phyloP scores from a whole-genome alignment of 305 asterid species.

The Solanum hybrid region DNA sequence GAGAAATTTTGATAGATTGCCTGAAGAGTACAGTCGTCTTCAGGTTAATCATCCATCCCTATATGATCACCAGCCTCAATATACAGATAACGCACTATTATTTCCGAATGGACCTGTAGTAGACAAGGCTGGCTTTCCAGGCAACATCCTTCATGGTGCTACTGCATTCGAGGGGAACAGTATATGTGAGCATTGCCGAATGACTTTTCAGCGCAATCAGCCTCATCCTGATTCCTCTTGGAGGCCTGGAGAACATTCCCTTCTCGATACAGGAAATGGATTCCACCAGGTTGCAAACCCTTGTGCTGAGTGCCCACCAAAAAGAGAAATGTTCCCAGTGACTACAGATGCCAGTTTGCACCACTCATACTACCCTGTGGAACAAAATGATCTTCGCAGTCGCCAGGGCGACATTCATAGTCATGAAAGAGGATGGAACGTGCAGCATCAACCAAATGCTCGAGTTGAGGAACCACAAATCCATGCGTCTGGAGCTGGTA shows the following conservation, averaged over 20 bases:
- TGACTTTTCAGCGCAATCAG: conserved; percentile 56
- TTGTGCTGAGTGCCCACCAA: conserved; percentile 63
- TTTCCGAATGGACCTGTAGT: conserved; percentile 38
- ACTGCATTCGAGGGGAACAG: conserved; percentile 53
- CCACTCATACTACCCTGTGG: conserved; percentile 49
- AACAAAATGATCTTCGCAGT: conserved; percentile 50
- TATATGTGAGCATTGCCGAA: conserved; percentile 50
- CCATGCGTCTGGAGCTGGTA: conserved; percentile 47
- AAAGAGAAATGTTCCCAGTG: conserved; percentile 48
- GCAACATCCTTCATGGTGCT: conserved; percentile 58
- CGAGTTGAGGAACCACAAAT: conserved; percentile 55
- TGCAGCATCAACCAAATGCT: conserved; percentile 51
- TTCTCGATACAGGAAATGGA: conserved; percentile 55
- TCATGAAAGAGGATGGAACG: conserved; percentile 66
- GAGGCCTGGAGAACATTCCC: conserved; percentile 55
- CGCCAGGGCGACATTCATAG: conserved; percentile 38
- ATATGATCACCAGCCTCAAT: conserved; percentile 59
- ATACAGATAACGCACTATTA: conserved; percentile 41
- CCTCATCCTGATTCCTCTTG: conserved; percentile 43
- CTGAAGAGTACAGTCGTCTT: conserved; percentile 55
- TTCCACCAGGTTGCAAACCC: conserved; percentile 47
- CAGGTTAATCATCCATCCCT: conserved; percentile 34
- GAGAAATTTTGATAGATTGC: conserved; percentile 36
- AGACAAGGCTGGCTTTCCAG: conserved; percentile 64
- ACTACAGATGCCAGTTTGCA: conserved; percentile 46